These are phyloP conservation scores for Amaranthus tricolor DNA, from an alignment of 179 eudicot genomes.

Conservation along the genomic window DNA sequence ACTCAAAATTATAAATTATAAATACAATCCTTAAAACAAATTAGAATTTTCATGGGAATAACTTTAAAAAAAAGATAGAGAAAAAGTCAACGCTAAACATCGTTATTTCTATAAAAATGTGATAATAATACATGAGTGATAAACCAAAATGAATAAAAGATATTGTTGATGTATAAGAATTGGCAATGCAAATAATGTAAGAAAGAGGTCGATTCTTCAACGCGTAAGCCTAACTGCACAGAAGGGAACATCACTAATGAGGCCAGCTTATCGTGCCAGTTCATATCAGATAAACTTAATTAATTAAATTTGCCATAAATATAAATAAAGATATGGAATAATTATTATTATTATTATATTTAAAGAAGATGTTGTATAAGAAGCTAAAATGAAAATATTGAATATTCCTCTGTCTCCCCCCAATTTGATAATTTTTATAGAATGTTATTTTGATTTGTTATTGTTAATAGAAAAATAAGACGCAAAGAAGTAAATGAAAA, in stretches of 20 bases:
- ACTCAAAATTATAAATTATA: neutral
- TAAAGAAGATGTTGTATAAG: too few relatives aligned
- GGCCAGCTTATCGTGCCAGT: constrained; percentile 35
- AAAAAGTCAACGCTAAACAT: constrained; percentile 32
- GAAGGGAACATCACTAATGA: constrained; percentile 35
- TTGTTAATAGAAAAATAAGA: too few relatives aligned
- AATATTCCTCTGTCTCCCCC: too few relatives aligned
- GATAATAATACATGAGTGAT: neutral
- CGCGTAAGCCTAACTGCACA: constrained; percentile 33
- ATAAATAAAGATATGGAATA: neutral
- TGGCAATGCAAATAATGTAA: constrained; percentile 12
- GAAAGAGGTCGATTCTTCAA: constrained; percentile 17
- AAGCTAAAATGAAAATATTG: neutral
- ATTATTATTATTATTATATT: neutral
- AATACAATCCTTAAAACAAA: neutral
- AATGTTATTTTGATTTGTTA: too few relatives aligned
- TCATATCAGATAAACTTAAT: neutral
- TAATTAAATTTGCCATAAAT: constrained; percentile 8
- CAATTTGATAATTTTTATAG: too few relatives aligned
- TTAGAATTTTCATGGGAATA: neutral
- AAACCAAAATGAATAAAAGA: constrained; percentile 8
- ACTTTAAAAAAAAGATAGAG: neutral
- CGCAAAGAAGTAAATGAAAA: too few relatives aligned
- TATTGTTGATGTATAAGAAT: constrained; percentile 9
- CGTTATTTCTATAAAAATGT: constrained; percentile 5